phyloP scores from a whole-genome alignment of 1,139 yeast species.

The Hyphopichia burtonii region DNA sequence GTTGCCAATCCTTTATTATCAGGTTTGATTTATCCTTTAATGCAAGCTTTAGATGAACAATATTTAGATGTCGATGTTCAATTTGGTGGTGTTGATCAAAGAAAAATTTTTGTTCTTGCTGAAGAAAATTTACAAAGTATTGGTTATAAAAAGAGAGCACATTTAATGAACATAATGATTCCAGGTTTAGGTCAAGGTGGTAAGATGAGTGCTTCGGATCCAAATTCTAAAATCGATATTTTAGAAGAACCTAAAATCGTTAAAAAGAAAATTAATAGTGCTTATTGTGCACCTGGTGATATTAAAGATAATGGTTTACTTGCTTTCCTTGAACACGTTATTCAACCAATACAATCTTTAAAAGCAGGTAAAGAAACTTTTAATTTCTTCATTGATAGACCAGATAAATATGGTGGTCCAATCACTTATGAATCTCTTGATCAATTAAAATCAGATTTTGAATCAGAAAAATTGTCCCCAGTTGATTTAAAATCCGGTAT shows the following conservation, averaged over 20 bases:
- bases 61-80: constrained; percentile 88
- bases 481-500: constrained; percentile 94
- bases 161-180: constrained; percentile 98
- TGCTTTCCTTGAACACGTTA: constrained; percentile 79
- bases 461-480: constrained; percentile 74
- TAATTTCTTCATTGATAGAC: constrained; percentile 77
- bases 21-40: constrained; percentile 93
- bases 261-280: constrained; percentile 86
- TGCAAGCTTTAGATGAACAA: constrained; percentile 98
- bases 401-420: constrained; percentile 96
- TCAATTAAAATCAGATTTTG: constrained; percentile 71
- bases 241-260: constrained; percentile 86
- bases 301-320: constrained; percentile 88
- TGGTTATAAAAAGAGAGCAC: constrained; percentile 97
- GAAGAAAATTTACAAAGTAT: constrained; percentile 86
- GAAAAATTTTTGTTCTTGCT: constrained; percentile 95
- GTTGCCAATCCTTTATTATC: constrained; percentile 90
- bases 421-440: constrained; percentile 68
- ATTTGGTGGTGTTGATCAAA: constrained; percentile 98
- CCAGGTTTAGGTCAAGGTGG: constrained; percentile 98
- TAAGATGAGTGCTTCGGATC: constrained; percentile 98
- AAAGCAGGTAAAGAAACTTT: constrained; percentile 54
- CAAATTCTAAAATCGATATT: constrained; percentile 93
- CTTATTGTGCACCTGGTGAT: constrained; percentile 95
- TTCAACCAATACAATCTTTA: constrained; percentile 83